phyloP scores from a whole-genome alignment of 768 basidiomycete species.

The Pleurotus djamor region DNA sequence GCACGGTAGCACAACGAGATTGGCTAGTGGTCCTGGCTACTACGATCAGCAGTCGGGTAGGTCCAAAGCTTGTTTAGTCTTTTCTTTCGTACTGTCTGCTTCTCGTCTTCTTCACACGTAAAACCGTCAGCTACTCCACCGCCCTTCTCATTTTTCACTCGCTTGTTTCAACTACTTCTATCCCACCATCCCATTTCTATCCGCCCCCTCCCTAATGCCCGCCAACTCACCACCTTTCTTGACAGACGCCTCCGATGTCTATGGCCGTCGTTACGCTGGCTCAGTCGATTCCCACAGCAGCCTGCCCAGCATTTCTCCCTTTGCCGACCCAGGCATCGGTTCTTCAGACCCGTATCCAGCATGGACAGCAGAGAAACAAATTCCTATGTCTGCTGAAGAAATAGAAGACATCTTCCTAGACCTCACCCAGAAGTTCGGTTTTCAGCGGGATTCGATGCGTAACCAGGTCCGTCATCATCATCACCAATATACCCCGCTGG shows the following conservation, averaged over 20 bases:
- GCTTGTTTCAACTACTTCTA: slow-evolving; percentile 6
- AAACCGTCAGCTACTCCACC: slow-evolving; percentile 29
- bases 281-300: slow-evolving; percentile 64
- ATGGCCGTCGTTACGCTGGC: slow-evolving; percentile 47
- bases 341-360: slow-evolving; percentile 83
- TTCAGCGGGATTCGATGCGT: slow-evolving; percentile 93
- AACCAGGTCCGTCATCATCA: slow-evolving; percentile 63
- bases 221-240: slow-evolving; percentile 17
- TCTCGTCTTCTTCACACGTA: slow-evolving; percentile 1
- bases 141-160: slow-evolving; percentile 16
- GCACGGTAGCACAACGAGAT: slow-evolving; percentile 28
- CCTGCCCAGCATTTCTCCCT: slow-evolving; percentile 56
- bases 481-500: slow-evolving; percentile 3
- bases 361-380: slow-evolving; percentile 90
- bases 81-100: neutral
- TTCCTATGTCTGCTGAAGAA: slow-evolving; percentile 96
- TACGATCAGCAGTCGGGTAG: slow-evolving; percentile 19
- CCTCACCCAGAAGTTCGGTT: slow-evolving; percentile 98
- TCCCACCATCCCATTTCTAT: slow-evolving; percentile 1
- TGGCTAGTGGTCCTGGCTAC: slow-evolving; percentile 25
- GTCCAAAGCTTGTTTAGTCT: slow-evolving; percentile 12
- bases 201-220: slow-evolving; percentile 8
- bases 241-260: slow-evolving; percentile 26
- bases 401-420: slow-evolving; percentile 99
- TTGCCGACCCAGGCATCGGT: slow-evolving; percentile 51